Evolutionary conservation across 2,329 filamentous ascomycete genomes (phyloP).

Genomic region (Rhynchosporium secalis): DNA sequence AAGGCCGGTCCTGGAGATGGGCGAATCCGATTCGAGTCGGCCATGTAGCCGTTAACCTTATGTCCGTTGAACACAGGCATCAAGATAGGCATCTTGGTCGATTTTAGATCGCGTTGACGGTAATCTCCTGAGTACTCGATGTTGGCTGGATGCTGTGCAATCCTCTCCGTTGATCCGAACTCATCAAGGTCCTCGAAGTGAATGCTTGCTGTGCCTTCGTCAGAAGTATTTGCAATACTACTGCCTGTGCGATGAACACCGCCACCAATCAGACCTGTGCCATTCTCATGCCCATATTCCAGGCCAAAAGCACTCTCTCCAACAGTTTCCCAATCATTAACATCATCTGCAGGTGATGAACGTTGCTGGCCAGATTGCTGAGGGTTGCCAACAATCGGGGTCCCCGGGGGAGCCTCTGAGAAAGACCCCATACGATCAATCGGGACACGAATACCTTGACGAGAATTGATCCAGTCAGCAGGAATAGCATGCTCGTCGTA

Average conservation of each 20-base stretch:
- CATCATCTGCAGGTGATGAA: conserved; percentile 24
- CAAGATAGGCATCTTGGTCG: conserved; percentile 33
- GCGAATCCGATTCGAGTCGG: conserved; percentile 33
- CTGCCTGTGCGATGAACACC: conserved; percentile 32
- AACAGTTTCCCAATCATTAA: conserved; percentile 40
- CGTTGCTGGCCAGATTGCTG: not conserved
- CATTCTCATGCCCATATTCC: not conserved
- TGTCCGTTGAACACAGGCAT: conserved; percentile 33
- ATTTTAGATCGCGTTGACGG: conserved; percentile 36
- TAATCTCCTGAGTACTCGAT: conserved; percentile 33
- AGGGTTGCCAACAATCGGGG: conserved; percentile 6
- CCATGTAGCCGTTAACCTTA: conserved; percentile 37
- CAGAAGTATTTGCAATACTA: conserved; percentile 38
- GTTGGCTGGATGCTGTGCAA: conserved; percentile 35
- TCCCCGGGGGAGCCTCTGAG: conserved; percentile 28
- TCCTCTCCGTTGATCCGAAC: conserved; percentile 34
- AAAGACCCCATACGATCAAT: conserved; percentile 27
- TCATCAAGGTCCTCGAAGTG: conserved; percentile 24
- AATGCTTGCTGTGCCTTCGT: conserved; percentile 24
- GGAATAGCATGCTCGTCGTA: conserved; percentile 32
- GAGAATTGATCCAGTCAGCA: conserved; percentile 27
- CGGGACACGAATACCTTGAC: conserved; percentile 31
- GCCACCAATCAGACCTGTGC: conserved; percentile 21
- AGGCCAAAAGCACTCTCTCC: conserved; percentile 28
- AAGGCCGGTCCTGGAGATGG: conserved; percentile 22